Evolutionary conservation across 2,329 filamentous ascomycete genomes (phyloP).

Genomic region (Fusarium brachygibbosum): DNA sequence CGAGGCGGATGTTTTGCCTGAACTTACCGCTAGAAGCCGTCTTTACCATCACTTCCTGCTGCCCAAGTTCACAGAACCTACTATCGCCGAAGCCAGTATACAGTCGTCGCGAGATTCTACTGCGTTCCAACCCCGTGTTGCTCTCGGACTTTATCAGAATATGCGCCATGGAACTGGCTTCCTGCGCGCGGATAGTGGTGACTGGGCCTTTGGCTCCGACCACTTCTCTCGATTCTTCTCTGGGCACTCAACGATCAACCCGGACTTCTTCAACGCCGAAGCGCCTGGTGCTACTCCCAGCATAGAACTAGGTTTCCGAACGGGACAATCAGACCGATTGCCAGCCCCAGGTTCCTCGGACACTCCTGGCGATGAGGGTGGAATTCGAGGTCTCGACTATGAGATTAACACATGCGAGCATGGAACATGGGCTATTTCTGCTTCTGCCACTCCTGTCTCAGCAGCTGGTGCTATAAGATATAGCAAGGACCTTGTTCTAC

Average conservation of each 20-base stretch:
- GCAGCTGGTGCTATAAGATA: constrained; percentile 55
- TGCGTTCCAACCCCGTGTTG: constrained; percentile 47
- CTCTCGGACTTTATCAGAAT: constrained; percentile 53
- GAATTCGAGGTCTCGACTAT: constrained; percentile 56
- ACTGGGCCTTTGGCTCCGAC: constrained; percentile 52
- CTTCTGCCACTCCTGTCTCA: constrained; percentile 48
- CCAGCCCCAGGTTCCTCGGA: constrained; percentile 28
- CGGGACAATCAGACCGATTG: constrained; percentile 35
- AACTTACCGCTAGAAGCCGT: constrained; percentile 54
- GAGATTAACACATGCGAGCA: constrained; percentile 48
- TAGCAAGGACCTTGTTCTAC: constrained; percentile 51
- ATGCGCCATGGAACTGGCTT: constrained; percentile 55
- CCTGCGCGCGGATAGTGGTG: constrained; percentile 58
- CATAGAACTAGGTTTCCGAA: constrained; percentile 59
- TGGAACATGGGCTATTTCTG: constrained; percentile 59
- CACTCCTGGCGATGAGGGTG: constrained; percentile 47
- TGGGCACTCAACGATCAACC: constrained; percentile 52
- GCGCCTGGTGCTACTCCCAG: constrained; percentile 53
- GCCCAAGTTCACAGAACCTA: constrained; percentile 48
- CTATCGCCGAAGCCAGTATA: constrained; percentile 56
- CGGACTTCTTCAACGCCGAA: constrained; percentile 49
- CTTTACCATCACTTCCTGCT: constrained; percentile 53
- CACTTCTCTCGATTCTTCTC: constrained; percentile 53
- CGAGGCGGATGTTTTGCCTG: constrained; percentile 56
- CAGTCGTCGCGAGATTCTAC: constrained; percentile 43